Conservation (phyloP, 2,329 filamentous ascomycete genomes). For the Metarhizium robertsii region DNA sequence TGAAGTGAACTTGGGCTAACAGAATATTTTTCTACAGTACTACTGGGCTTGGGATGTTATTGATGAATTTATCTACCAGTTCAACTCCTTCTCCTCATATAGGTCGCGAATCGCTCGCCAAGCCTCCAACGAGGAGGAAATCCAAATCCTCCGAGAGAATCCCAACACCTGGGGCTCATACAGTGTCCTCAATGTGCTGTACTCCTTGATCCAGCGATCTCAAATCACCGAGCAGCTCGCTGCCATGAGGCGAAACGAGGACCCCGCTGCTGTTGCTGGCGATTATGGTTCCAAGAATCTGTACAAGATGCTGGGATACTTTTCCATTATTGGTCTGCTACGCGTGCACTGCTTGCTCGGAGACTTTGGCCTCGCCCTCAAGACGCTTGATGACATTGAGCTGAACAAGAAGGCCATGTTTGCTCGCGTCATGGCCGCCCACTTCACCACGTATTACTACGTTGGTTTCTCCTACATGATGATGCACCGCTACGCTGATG, state of each 20-base stretch:
- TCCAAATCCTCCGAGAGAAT: slow-evolving; percentile 85
- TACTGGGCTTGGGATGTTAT: slow-evolving; percentile 99
- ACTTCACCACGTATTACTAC: slow-evolving; percentile 99
- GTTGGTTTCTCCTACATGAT: slow-evolving; percentile 99
- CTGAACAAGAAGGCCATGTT: slow-evolving; percentile 99
- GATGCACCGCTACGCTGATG: slow-evolving; percentile 98
- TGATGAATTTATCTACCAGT: slow-evolving; percentile 99
- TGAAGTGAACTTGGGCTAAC: neutral
- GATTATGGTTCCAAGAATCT: slow-evolving; percentile 92
- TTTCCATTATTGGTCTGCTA: slow-evolving; percentile 95
- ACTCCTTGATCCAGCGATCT: slow-evolving; percentile 96
- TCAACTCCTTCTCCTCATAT: slow-evolving; percentile 98
- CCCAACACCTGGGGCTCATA: slow-evolving; percentile 99
- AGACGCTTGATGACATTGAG: slow-evolving; percentile 98
- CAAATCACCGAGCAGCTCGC: slow-evolving; percentile 97
- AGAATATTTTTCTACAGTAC: slow-evolving; percentile 49
- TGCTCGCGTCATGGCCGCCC: slow-evolving; percentile 96
- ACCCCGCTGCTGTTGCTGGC: slow-evolving; percentile 77
- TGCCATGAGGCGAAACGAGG: slow-evolving; percentile 90
- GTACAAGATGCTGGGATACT: slow-evolving; percentile 98
- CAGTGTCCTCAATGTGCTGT: slow-evolving; percentile 97
- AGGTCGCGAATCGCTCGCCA: slow-evolving; percentile 80
- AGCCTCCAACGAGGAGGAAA: slow-evolving; percentile 83
- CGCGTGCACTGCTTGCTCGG: slow-evolving; percentile 93
- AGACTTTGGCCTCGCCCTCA: slow-evolving; percentile 95